A percentile compares a stretch with the other conserved stretches of the same genome.
phyloP scores from a whole-genome alignment of 768 basidiomycete genomes.

The Suillus hirtellus region DNA sequence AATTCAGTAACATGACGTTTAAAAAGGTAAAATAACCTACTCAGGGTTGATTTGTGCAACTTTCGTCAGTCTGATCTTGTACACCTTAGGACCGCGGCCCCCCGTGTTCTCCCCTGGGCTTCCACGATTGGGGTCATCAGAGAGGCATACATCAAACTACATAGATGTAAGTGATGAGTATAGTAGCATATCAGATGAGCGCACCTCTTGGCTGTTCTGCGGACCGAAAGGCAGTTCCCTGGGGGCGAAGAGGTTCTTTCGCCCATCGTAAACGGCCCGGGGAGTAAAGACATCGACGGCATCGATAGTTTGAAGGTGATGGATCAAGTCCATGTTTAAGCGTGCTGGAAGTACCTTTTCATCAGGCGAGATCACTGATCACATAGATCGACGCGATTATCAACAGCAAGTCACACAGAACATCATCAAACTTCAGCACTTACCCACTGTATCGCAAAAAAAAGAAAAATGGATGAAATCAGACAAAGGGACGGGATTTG shows the following conservation, averaged over 20 bases:
- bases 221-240: conserved; percentile 61
- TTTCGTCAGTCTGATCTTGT: conserved; percentile 61
- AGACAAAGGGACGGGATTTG: conserved; percentile 17
- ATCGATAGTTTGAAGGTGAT: conserved; percentile 54
- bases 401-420: conserved; percentile 9
- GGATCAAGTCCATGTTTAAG: conserved; percentile 71
- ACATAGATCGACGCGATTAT: conserved; percentile 15
- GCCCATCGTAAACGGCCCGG: conserved; percentile 73
- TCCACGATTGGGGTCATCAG: conserved; percentile 36
- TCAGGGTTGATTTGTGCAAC: conserved; percentile 62
- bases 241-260: conserved; percentile 73
- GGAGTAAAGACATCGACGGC: conserved; percentile 73
- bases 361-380: conserved; percentile 59
- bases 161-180: conserved; percentile 11
- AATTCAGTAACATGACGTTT: conserved; percentile 22
- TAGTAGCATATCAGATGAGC: conserved; percentile 13
- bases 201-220: conserved; percentile 51
- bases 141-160: conserved; percentile 64
- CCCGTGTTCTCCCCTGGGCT: conserved; percentile 34
- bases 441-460: conserved; percentile 22
- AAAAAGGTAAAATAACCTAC: conserved; percentile 29
- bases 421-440: conserved; percentile 8
- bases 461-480: conserved; percentile 16
- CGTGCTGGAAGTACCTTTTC: conserved; percentile 69
- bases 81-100: conserved; percentile 56